These are phyloP conservation scores for Cadophora malorum DNA, from an alignment of 2,329 filamentous ascomycete genomes.

Conservation along the genomic window DNA sequence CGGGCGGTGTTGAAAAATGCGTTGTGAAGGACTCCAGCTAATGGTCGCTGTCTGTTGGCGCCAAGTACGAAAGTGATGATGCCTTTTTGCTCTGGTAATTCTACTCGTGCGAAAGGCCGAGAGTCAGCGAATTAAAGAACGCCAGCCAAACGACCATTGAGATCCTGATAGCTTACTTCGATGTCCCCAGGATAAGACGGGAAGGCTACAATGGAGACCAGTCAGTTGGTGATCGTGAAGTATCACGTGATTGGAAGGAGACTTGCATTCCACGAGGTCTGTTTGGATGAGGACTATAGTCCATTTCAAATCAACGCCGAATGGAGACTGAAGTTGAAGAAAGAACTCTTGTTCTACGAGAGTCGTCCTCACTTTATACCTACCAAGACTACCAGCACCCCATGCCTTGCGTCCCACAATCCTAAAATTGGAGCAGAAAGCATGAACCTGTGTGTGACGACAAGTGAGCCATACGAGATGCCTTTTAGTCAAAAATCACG, in stretches of 20 bases:
- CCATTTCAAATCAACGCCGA: not conserved
- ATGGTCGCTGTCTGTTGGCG: constrained; percentile 83
- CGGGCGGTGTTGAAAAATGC: constrained; percentile 95
- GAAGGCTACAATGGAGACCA: not conserved
- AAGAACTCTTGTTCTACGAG: not conserved
- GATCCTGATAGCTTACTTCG: not conserved
- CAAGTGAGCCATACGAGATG: no score
- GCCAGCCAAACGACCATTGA: not conserved
- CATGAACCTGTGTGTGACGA: not conserved
- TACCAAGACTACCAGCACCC: not conserved
- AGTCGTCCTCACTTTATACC: not conserved
- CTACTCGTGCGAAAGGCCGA: not conserved
- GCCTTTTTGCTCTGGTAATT: constrained; percentile 56
- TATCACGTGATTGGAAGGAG: no score
- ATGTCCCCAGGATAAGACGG: constrained; percentile 15
- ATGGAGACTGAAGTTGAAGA: not conserved
- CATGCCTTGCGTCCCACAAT: not conserved
- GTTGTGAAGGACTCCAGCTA: constrained; percentile 76
- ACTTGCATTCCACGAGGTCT: constrained; percentile 14
- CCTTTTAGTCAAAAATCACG: not conserved
- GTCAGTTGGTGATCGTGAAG: no score
- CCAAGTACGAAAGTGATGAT: constrained; percentile 75
- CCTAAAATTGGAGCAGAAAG: not conserved
- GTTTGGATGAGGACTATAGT: constrained; percentile 21
- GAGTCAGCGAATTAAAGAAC: not conserved